A percentile compares a stretch with the other conserved stretches of the same genome.
These are phyloP conservation scores for Ogataea methanolica DNA, from an alignment of 805 yeast genomes.

Conservation along the genomic window DNA sequence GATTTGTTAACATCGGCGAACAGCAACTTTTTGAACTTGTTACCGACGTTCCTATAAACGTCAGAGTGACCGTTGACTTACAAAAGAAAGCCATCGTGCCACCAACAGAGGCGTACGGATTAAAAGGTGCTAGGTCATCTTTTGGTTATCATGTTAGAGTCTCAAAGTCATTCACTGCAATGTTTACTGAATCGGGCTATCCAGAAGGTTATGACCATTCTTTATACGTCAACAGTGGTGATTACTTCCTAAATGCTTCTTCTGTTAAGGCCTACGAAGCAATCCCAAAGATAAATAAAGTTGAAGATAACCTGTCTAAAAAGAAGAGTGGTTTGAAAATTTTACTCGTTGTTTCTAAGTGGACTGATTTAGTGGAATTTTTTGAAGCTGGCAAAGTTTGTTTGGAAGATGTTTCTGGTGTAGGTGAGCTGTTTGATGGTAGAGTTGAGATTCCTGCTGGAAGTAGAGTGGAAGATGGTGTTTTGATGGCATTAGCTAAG, in stretches of 20 bases:
- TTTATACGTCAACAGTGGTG: conserved; percentile 63
- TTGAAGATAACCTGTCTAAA: too few relatives aligned
- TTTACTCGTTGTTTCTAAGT: conserved; percentile 60
- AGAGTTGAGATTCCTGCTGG: conserved; percentile 45
- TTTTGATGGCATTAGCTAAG: conserved; percentile 51
- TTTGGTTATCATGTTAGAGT: conserved; percentile 75
- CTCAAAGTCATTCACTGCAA: conserved; percentile 51
- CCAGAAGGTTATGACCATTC: conserved; percentile 68
- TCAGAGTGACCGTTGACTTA: conserved; percentile 76
- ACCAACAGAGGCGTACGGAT: conserved; percentile 66
- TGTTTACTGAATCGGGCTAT: conserved; percentile 67
- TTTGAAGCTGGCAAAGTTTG: conserved; percentile 46
- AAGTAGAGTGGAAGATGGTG: conserved; percentile 66
- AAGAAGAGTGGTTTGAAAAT: conserved; percentile 21
- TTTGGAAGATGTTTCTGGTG: conserved; percentile 49
- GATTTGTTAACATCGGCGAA: conserved; percentile 73
- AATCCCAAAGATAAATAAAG: conserved; percentile 5
- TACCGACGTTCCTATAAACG: conserved; percentile 68
- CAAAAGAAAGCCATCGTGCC: conserved; percentile 60
- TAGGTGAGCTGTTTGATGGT: conserved; percentile 68
- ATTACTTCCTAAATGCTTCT: conserved; percentile 40
- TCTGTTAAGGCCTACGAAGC: conserved; percentile 9
- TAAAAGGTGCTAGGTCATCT: conserved; percentile 52
- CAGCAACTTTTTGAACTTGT: conserved; percentile 52
- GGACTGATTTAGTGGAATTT: conserved; percentile 50